phyloP scores from a whole-genome alignment of 176 grass and related monocot genomes.

The Cenchrus fungigraminus region DNA sequence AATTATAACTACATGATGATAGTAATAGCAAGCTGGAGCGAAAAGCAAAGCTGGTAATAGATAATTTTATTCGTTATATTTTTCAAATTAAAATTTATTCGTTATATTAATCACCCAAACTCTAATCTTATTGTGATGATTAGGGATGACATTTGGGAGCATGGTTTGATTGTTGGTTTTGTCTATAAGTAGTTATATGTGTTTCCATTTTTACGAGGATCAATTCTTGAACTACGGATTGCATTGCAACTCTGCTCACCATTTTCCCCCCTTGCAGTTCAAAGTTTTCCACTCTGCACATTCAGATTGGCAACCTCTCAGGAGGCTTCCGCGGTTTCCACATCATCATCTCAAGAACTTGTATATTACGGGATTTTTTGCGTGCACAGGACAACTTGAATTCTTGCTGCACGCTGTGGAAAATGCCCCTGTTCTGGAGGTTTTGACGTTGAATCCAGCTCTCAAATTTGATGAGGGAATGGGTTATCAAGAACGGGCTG shows the following conservation, averaged over 20 bases:
- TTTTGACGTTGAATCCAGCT: neutral
- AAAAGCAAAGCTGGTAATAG: too few relatives aligned
- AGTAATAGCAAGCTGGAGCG: too few relatives aligned
- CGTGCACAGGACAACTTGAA: slow-evolving; percentile 7
- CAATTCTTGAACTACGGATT: neutral
- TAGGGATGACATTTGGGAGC: too few relatives aligned
- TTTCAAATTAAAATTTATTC: too few relatives aligned
- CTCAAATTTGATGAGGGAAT: neutral
- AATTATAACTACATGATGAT: too few relatives aligned
- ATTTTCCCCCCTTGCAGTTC: neutral
- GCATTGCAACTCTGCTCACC: neutral
- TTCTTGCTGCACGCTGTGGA: neutral
- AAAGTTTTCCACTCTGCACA: neutral
- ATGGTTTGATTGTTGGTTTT: too few relatives aligned
- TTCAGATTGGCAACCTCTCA: neutral
- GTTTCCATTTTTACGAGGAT: neutral
- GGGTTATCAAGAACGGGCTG: too few relatives aligned
- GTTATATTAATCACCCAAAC: too few relatives aligned
- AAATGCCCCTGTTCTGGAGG: neutral
- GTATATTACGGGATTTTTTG: neutral
- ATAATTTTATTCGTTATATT: too few relatives aligned
- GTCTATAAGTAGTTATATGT: neutral
- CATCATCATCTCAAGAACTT: neutral
- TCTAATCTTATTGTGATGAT: too few relatives aligned
- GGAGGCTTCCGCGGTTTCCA: neutral